A percentile compares a stretch with the other conserved stretches of the same genome.
phyloP scores from a whole-genome alignment of 139 green algal species.

The Helicosporidium sp. region DNA sequence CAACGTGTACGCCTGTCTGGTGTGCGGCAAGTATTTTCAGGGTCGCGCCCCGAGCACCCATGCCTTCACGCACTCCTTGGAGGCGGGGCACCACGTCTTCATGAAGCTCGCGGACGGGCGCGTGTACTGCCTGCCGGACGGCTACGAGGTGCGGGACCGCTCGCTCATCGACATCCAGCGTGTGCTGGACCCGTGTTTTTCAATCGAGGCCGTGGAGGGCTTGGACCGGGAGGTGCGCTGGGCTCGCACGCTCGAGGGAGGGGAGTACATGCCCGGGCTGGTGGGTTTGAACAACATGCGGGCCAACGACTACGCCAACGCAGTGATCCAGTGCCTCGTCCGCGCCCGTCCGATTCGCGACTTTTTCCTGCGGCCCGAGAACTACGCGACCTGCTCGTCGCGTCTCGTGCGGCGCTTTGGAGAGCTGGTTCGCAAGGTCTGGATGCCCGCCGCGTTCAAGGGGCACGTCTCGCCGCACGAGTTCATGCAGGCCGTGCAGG shows the following conservation, averaged over 20 bases:
- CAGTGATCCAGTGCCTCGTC: constrained; percentile 40
- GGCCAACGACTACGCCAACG: constrained; percentile 84
- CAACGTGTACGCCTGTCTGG: constrained; percentile 95
- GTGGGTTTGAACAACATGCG: constrained; percentile 93
- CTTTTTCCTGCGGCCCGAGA: constrained; percentile 67
- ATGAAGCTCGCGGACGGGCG: constrained; percentile 76
- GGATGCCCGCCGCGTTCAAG: constrained; percentile 91
- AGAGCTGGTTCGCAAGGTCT: constrained; percentile 85
- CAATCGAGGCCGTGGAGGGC: neutral
- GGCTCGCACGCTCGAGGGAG: constrained; percentile 75
- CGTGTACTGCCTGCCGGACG: constrained; percentile 83
- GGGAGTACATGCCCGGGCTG: constrained; percentile 86
- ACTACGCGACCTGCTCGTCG: constrained; percentile 38
- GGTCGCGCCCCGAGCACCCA: constrained; percentile 69
- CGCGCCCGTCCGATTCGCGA: constrained; percentile 49
- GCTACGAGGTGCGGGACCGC: constrained; percentile 81
- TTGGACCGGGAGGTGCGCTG: constrained; percentile 47
- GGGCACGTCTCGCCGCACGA: constrained; percentile 84
- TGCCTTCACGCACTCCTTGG: constrained; percentile 81
- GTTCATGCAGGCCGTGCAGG: constrained; percentile 85
- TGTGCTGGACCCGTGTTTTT: constrained; percentile 56
- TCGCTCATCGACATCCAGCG: constrained; percentile 80
- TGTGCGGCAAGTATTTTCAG: constrained; percentile 96
- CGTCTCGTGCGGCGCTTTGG: constrained; percentile 67
- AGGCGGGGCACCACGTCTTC: constrained; percentile 84